These are phyloP conservation scores for Acacia crassicarpa DNA, from an alignment of 306 rosid species.

Conservation along the genomic window DNA sequence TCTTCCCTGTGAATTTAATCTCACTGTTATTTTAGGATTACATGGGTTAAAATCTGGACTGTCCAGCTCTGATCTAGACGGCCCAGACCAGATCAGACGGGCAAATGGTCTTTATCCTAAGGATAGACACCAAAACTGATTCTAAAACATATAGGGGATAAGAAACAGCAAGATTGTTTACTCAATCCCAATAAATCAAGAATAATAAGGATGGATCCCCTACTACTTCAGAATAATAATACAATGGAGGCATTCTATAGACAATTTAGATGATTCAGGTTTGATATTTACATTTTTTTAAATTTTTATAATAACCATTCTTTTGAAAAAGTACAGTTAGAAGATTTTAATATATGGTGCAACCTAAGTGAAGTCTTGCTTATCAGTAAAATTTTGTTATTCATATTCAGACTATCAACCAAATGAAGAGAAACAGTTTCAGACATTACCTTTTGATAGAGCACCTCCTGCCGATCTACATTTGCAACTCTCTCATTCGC, in stretches of 20 bases:
- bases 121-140: too few species aligned
- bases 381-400: neutral
- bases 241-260: neutral
- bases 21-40: too few species aligned
- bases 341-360: neutral
- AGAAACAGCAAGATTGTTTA: neutral
- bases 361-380: neutral
- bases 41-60: too few species aligned
- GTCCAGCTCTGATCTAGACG: too few species aligned
- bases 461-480: slow-evolving; percentile 29
- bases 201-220: neutral
- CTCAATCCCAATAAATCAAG: neutral
- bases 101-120: too few species aligned
- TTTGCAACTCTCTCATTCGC: slow-evolving; percentile 10
- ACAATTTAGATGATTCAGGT: neutral
- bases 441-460: slow-evolving; percentile 30
- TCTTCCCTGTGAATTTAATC: too few species aligned
- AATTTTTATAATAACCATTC: too few species aligned
- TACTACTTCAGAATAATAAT: neutral
- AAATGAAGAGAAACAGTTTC: neutral
- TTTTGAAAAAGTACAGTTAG: neutral
- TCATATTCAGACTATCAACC: neutral
- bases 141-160: neutral
- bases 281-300: too few species aligned
- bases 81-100: too few species aligned